Evolutionary conservation across 208 protist species (phyloP), one percentile per base, ranked within the genome.

Genomic region (Leishmania guyanensis): DNA sequence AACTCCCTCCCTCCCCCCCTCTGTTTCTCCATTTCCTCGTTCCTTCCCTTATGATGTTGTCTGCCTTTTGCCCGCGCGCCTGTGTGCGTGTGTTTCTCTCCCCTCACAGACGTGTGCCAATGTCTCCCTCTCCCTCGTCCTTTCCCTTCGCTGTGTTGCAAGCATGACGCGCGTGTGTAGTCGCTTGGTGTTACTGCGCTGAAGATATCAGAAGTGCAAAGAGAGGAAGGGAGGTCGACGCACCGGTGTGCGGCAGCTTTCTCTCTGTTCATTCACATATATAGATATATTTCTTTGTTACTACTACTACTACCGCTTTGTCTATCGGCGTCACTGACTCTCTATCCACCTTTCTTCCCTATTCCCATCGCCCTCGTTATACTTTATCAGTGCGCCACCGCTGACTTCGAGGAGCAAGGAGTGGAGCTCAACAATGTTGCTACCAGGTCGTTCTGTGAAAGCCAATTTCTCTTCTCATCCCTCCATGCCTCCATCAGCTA

Each of bases 11-110:
- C 58, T 65, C 9, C 26, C 77, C 10, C 58, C 50, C 64, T 51
- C 36, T 69, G 36, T 69, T 78, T 43, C 20, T 17, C 43, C 33
- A 46, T 70, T 82, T 82, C 48, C 58, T 80, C 43, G 5, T 65
- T 39, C 60, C 33, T 78, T 46, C 43, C 43, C 77, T 22, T 85
- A 69, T 78, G 66, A 51, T 82, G 29, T 39, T 70, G 56, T 81
- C 51, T 81, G 54, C 43, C 48, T 81, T 33, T 53, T 64, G 58
- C 14, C 39, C 58, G 58, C 74, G 58, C 58, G 43, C 43, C 2
- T 46, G 43, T 46, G 43, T 46, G 43, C 4, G 43, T 46, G 43
- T 46, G 43, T 46, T 46, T 46, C 43, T 46, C 43, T 6, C 43
- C 43, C 43, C 43, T 6, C 43, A 46, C 43, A 46, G 43, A 46